These are phyloP conservation scores for Colletotrichum ledebouriae DNA, from an alignment of 2,329 filamentous ascomycete species.

Conservation along the genomic window DNA sequence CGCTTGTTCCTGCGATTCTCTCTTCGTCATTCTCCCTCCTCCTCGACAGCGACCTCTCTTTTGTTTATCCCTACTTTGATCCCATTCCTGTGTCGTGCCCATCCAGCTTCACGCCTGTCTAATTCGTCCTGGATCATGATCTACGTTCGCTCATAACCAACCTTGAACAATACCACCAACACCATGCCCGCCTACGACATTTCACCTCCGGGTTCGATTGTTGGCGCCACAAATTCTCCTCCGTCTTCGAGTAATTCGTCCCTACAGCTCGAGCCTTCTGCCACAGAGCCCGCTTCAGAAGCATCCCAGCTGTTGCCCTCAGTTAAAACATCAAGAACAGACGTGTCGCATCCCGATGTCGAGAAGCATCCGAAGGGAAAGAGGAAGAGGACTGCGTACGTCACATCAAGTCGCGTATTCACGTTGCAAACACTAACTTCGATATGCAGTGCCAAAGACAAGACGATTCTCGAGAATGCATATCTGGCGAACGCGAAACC, in stretches of 20 bases:
- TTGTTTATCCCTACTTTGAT: slow-evolving; percentile 5
- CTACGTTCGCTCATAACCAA: slow-evolving; percentile 6
- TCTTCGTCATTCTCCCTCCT: slow-evolving; percentile 29
- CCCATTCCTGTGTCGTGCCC: not conserved
- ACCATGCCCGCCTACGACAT: slow-evolving; percentile 32
- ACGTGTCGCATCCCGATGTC: slow-evolving; percentile 42
- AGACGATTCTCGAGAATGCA: slow-evolving; percentile 87
- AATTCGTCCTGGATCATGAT: slow-evolving; percentile 28
- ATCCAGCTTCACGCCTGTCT: slow-evolving; percentile 1
- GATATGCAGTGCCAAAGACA: slow-evolving; percentile 81
- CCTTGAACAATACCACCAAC: slow-evolving; percentile 5
- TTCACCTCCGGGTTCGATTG: slow-evolving; percentile 24
- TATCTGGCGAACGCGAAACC: slow-evolving; percentile 90
- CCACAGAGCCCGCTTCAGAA: slow-evolving; percentile 5
- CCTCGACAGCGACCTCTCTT: slow-evolving; percentile 1
- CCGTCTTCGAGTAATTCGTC: slow-evolving; percentile 26
- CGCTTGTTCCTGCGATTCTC: slow-evolving; percentile 33
- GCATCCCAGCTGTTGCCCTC: slow-evolving; percentile 4
- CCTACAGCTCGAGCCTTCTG: slow-evolving; percentile 8
- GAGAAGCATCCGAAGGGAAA: slow-evolving; percentile 70
- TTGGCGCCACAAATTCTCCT: slow-evolving; percentile 13
- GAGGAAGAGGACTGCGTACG: slow-evolving; percentile 75
- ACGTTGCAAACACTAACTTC: slow-evolving; percentile 10
- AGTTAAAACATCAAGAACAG: slow-evolving; percentile 11
- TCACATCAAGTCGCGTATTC: slow-evolving; percentile 41